phyloP scores from a whole-genome alignment of 2,329 filamentous ascomycete genomes.

The Zasmidium angulare region DNA sequence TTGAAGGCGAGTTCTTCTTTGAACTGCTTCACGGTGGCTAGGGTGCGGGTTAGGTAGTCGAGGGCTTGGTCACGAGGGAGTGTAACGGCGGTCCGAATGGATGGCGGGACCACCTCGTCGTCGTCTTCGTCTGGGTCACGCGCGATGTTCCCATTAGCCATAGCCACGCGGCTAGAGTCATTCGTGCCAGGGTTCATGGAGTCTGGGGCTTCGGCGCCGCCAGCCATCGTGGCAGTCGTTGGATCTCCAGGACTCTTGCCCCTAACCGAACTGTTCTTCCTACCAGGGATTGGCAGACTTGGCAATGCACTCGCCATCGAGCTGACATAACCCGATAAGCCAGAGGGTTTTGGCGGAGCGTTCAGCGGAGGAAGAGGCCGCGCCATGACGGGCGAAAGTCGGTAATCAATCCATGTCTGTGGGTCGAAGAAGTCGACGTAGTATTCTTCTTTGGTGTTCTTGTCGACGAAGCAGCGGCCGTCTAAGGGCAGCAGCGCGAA shows the following conservation, averaged over 20 bases:
- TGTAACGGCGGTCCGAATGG: conserved; percentile 45
- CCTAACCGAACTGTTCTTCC: conserved; percentile 28
- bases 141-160: conserved; percentile 43
- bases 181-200: conserved; percentile 25
- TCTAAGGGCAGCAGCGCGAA: conserved; percentile 84
- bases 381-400: conserved; percentile 74
- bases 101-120: conserved; percentile 16
- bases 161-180: background rate
- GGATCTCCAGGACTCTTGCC: conserved; percentile 16
- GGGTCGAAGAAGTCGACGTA: conserved; percentile 80
- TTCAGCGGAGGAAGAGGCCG: conserved; percentile 61
- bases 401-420: conserved; percentile 75
- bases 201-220: conserved; percentile 31
- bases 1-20: conserved; percentile 70
- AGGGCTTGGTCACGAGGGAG: conserved; percentile 57
- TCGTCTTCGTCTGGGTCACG: conserved; percentile 20
- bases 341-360: conserved; percentile 35
- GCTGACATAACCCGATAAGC: conserved; percentile 46
- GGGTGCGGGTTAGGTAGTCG: conserved; percentile 72
- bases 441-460: conserved; percentile 75
- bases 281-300: conserved; percentile 25
- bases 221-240: conserved; percentile 16
- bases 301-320: conserved; percentile 49
- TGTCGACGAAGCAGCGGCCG: conserved; percentile 84
- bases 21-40: conserved; percentile 71